Percentiles rank a stretch among this genome's conserved stretches.
These are phyloP conservation scores for Penicillium sp. DNA, from an alignment of 2,329 filamentous ascomycete species.

Conservation along the genomic window DNA sequence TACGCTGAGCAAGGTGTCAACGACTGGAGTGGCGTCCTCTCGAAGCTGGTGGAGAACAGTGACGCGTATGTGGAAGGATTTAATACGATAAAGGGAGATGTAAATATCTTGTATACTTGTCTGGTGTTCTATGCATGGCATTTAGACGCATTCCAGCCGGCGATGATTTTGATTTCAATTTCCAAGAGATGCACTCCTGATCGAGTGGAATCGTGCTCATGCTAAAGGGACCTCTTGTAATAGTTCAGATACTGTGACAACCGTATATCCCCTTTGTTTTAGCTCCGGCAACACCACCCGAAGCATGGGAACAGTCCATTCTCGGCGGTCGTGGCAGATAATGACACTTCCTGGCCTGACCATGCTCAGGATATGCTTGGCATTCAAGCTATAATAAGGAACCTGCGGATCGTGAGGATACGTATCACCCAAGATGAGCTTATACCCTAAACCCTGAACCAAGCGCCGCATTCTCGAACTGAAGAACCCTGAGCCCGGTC, in stretches of 20 bases:
- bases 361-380: slow-evolving; percentile 78
- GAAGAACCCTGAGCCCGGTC: slow-evolving; percentile 84
- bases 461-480: slow-evolving; percentile 65
- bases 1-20: slow-evolving; percentile 19
- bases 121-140: background rate
- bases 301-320: slow-evolving; percentile 83
- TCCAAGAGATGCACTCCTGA: background rate
- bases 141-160: background rate
- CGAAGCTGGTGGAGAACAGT: slow-evolving; percentile 24
- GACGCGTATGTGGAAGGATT: slow-evolving; percentile 19
- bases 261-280: slow-evolving; percentile 64
- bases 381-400: slow-evolving; percentile 66
- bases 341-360: slow-evolving; percentile 73
- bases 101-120: background rate
- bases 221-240: slow-evolving; percentile 40
- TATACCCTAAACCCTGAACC: slow-evolving; percentile 63
- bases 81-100: slow-evolving; percentile 12
- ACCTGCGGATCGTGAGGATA: slow-evolving; percentile 94
- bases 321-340: slow-evolving; percentile 79
- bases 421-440: slow-evolving; percentile 75
- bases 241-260: slow-evolving; percentile 70
- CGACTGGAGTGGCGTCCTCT: slow-evolving; percentile 4
- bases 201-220: background rate
- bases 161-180: background rate
- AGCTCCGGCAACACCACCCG: slow-evolving; percentile 69